A percentile compares a stretch with the other conserved stretches of the same genome.
Conservation (phyloP, 805 yeast genomes). For the Kodamaea fukazawae region DNA sequence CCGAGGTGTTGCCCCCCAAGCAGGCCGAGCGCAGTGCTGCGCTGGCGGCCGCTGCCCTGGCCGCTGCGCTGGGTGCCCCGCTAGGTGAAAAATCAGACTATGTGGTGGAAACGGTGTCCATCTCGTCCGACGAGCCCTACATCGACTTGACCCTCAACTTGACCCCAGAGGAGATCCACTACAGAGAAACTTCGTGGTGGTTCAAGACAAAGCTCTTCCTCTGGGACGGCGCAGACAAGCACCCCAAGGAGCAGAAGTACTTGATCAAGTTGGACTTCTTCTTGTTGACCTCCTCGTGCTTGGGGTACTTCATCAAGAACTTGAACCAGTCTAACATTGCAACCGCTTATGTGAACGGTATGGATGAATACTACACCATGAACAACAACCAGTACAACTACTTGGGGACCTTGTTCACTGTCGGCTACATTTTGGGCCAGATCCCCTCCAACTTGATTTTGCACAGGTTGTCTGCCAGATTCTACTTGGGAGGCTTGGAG, state of each 20-base stretch:
- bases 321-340: conserved; percentile 42
- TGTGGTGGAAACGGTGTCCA: conserved; percentile 3
- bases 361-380: conserved; percentile 44
- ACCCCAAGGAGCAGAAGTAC: conserved; percentile 34
- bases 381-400: conserved; percentile 44
- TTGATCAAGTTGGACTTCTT: conserved; percentile 33
- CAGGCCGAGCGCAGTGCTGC: not conserved
- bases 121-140: conserved; percentile 14
- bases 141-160: conserved; percentile 21
- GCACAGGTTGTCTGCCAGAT: conserved; percentile 42
- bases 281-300: conserved; percentile 40
- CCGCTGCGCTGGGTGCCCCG: too few species aligned
- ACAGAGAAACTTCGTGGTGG: conserved; percentile 19
- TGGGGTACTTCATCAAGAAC: conserved; percentile 49
- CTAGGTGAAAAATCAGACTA: conserved; percentile 3
- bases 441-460: conserved; percentile 47
- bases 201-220: conserved; percentile 24
- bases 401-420: conserved; percentile 44
- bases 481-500: conserved; percentile 44
- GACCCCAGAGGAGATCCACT: conserved; percentile 18
- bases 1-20: conserved; percentile 5
- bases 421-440: conserved; percentile 52
- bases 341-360: conserved; percentile 48
- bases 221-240: conserved; percentile 40
- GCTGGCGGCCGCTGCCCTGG: not conserved